Percentiles rank a stretch among this genome's conserved stretches.
phyloP scores from a whole-genome alignment of 1,284 basidiomycete genomes.

The Cutaneotrichosporon dermatis region DNA sequence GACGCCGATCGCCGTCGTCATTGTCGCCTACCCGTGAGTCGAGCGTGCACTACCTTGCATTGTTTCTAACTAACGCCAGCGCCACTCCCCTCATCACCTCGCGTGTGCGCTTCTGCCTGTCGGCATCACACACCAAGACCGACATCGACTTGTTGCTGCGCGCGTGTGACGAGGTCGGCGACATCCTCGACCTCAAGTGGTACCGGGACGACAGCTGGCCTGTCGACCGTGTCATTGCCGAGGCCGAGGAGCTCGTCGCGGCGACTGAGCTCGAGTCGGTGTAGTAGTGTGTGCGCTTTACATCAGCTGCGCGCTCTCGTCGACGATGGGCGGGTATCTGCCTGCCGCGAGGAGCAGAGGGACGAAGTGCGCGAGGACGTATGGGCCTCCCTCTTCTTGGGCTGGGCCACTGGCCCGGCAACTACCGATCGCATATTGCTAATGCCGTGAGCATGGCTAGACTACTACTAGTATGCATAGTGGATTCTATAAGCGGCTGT shows the following conservation, averaged over 20 bases:
- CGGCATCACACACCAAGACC: constrained; percentile 92
- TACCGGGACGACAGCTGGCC: constrained; percentile 69
- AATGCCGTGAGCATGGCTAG: neutral
- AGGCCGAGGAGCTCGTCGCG: constrained; percentile 73
- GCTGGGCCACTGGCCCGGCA: no score
- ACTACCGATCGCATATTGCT: no score
- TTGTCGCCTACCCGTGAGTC: constrained; percentile 68
- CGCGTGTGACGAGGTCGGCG: constrained; percentile 90
- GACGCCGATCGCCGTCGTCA: constrained; percentile 71
- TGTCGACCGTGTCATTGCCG: constrained; percentile 69
- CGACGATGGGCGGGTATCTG: no score
- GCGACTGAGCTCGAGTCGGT: constrained; percentile 20
- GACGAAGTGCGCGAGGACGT: no score
- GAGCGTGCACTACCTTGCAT: constrained; percentile 18
- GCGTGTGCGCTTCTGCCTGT: constrained; percentile 90
- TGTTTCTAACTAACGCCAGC: constrained; percentile 50
- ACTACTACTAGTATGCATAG: constrained; percentile 1
- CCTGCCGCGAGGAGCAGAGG: no score
- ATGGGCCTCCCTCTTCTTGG: no score
- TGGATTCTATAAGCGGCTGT: no score
- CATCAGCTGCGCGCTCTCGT: no score
- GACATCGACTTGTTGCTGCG: constrained; percentile 83
- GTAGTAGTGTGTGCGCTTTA: constrained; percentile 1
- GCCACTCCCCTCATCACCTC: constrained; percentile 87
- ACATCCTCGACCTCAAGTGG: constrained; percentile 79